phyloP scores from a whole-genome alignment of 495 filamentous ascomycete genomes.

The Podospora pseudocomata region DNA sequence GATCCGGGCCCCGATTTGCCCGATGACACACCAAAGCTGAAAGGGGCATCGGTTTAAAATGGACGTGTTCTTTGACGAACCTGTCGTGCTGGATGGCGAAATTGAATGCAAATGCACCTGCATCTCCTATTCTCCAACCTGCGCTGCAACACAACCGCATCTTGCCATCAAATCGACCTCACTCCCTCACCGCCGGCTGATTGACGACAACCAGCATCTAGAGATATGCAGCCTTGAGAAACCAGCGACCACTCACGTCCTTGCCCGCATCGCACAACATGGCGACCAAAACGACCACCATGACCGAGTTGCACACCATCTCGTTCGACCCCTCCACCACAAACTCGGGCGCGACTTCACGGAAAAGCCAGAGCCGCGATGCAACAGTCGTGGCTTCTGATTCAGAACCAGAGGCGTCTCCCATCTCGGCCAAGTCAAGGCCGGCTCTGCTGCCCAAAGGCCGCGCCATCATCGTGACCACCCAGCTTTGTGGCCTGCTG shows the following conservation, averaged over 20 bases:
- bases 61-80: background rate
- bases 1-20: background rate
- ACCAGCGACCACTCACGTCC: background rate
- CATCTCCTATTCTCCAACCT: background rate
- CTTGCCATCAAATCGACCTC: background rate
- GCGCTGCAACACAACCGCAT: background rate
- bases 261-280: background rate
- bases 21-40: background rate
- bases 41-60: background rate
- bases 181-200: background rate
- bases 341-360: background rate
- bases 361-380: background rate
- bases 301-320: background rate
- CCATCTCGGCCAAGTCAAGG: background rate
- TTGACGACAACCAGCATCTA: background rate
- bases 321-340: background rate
- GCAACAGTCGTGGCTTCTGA: background rate
- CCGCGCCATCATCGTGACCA: conserved; percentile 9
- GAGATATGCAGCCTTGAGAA: background rate
- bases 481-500: conserved; percentile 35
- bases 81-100: background rate
- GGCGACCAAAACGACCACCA: background rate
- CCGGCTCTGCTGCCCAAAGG: background rate
- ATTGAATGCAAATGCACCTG: background rate
- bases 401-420: background rate